A percentile compares a stretch with the other conserved stretches of the same genome.
Conservation (phyloP, 2,329 filamentous ascomycete species). For the Penicillium thymicola region DNA sequence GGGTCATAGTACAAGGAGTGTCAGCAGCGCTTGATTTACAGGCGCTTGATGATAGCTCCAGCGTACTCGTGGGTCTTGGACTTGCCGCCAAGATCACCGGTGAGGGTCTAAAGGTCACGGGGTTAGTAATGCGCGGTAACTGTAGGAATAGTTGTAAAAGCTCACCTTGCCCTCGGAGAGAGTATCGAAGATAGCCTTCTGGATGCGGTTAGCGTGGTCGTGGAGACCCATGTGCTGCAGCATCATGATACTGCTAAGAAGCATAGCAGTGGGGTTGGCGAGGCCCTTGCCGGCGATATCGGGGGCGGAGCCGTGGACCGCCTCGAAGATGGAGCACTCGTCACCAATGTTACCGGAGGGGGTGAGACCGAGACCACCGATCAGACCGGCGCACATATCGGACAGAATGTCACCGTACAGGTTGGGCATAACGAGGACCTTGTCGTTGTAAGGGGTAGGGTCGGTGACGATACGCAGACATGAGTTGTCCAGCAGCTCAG, state of each 20-base stretch:
- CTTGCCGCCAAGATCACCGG: constrained; percentile 93
- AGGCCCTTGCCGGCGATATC: constrained; percentile 95
- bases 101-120: constrained; percentile 59
- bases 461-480: constrained; percentile 99
- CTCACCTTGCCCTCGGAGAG: constrained; percentile 87
- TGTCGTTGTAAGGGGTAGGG: constrained; percentile 95
- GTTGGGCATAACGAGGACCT: constrained; percentile 97
- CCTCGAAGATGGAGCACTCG: constrained; percentile 99
- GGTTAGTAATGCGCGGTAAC: neutral
- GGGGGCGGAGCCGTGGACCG: constrained; percentile 94
- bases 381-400: constrained; percentile 98
- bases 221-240: constrained; percentile 93
- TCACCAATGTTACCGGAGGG: constrained; percentile 98
- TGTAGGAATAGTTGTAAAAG: constrained; percentile 3
- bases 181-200: constrained; percentile 92
- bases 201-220: constrained; percentile 80
- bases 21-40: constrained; percentile 40
- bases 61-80: constrained; percentile 95
- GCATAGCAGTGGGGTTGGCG: constrained; percentile 93
- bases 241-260: constrained; percentile 99
- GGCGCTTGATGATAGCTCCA: constrained; percentile 75
- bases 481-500: constrained; percentile 97
- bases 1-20: constrained; percentile 37
- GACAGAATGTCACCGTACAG: constrained; percentile 99
- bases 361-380: constrained; percentile 93